Evolutionary conservation across 169 alveolate genomes (phyloP).

Genomic region (Eimeria zaria): DNA sequence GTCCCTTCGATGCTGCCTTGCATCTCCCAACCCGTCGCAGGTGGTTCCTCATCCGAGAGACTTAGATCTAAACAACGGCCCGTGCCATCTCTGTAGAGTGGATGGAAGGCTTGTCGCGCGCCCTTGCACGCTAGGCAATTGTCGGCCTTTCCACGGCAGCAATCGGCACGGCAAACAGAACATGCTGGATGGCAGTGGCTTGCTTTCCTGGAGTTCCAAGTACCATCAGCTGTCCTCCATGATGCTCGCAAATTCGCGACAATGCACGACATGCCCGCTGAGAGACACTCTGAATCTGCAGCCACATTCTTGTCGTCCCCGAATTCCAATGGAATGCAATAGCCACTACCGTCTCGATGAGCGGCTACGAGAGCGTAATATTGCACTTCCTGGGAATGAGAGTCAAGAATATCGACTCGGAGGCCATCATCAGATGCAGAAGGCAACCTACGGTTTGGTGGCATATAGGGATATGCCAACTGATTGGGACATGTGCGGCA

Average conservation of each 20-base stretch:
- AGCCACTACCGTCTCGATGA: conserved; percentile 75
- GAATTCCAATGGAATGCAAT: conserved; percentile 55
- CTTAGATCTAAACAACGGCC: conserved; percentile 59
- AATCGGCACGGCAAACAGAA: conserved; percentile 72
- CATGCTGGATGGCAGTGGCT: conserved; percentile 79
- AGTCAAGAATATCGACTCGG: background rate
- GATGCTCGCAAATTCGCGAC: background rate
- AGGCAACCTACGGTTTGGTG: background rate
- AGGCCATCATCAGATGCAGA: background rate
- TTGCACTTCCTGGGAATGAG: background rate
- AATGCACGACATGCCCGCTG: background rate
- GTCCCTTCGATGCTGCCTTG: background rate
- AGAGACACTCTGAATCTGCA: background rate
- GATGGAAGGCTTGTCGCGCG: conserved; percentile 6
- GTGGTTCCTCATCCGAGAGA: background rate
- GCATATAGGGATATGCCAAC: conserved; percentile 39
- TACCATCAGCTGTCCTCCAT: background rate
- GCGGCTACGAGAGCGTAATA: conserved; percentile 55
- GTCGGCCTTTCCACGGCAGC: conserved; percentile 70
- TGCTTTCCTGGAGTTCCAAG: background rate
- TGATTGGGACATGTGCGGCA: conserved; percentile 60
- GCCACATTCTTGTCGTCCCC: conserved; percentile 14
- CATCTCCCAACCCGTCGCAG: background rate
- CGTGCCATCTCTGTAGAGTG: conserved; percentile 74
- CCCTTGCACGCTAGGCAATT: conserved; percentile 79